Evolutionary conservation across 805 yeast genomes (phyloP), one percentile per base, ranked within the genome.

Genomic region (Priceomyces fermenticarens): DNA sequence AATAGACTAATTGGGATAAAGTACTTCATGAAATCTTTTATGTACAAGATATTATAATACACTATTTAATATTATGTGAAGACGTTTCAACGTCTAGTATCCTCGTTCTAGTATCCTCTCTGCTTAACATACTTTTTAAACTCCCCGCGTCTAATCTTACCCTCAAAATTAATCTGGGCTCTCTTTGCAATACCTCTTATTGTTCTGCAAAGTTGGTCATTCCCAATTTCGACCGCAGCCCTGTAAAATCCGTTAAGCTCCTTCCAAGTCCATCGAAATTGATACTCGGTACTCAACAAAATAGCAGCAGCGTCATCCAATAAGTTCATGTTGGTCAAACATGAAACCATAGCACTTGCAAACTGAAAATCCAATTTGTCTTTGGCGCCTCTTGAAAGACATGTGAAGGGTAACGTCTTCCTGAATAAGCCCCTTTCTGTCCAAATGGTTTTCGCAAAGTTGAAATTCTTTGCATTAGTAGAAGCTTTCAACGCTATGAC

Each of bases 341-440:
- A 67, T 11, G 70, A 63, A 1, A 87, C 78, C 85, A 88, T 83
- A 10, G 78, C 69, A 17, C 76, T 61, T 2, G 97, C 96, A 70
- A 89, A 88, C 43, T 65, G 70, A 57, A 80, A 80, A 53, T 84
- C 91, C 3, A 70, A 58, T 3, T 58, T 54, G 32, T 73, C 73
- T 48, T 75, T 78, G 23, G 50, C 56, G 0, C 42, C 39, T 8
- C 63, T 51, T 0, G 67, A 37, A 12, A 79, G 53, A 0, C 42
- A 29, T 38, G 69, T 75, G 67, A 85, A 89, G 2, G 49, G 47
- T 0, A 35, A 16, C 0, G 85, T 71, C 43, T 77, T 78, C 38
- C 97, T 70, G 62, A 74, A 88, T 15, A 57, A 45, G 2, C 97
- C 97, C 52, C 97, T 76, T 53, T 86, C 95, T 2, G 63, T 60